Percentiles rank a stretch among this genome's conserved stretches.
Conservation (phyloP, 768 basidiomycete species). For the Mycena sanguinolenta region DNA sequence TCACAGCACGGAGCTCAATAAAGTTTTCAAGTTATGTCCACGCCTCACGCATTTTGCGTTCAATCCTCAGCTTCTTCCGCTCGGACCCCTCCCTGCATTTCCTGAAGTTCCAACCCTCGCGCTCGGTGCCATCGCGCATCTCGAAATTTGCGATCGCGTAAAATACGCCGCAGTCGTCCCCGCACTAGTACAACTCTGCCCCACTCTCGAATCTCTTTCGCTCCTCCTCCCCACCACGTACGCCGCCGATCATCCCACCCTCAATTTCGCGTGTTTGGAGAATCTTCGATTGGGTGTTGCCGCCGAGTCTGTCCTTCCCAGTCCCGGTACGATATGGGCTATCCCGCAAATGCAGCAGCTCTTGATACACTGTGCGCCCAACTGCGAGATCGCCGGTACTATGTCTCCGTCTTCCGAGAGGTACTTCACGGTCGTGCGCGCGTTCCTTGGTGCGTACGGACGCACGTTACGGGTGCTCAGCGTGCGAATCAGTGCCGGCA, state of each 20-base stretch:
- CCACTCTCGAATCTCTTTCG: background rate
- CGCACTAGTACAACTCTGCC: background rate
- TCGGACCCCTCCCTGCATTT: background rate
- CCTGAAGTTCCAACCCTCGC: background rate
- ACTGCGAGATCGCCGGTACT: background rate
- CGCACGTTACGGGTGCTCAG: background rate
- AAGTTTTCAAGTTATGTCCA: slow-evolving; percentile 19
- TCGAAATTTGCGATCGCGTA: background rate
- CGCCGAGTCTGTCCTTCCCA: background rate
- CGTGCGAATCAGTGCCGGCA: background rate
- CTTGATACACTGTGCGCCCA: background rate
- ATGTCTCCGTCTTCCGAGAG: background rate
- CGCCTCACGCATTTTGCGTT: slow-evolving; percentile 18
- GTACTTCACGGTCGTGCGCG: background rate
- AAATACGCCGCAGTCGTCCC: background rate
- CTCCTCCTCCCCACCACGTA: background rate
- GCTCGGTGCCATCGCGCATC: background rate
- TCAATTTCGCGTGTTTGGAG: slow-evolving; percentile 10
- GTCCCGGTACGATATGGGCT: slow-evolving; percentile 3
- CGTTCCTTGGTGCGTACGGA: slow-evolving; percentile 5
- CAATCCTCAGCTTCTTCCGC: background rate
- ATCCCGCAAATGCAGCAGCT: slow-evolving; percentile 3
- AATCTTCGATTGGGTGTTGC: slow-evolving; percentile 7
- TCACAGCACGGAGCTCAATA: background rate
- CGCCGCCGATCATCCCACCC: background rate